phyloP scores from a whole-genome alignment of 345 rosid species.

The Gynandropsis gynandra region DNA sequence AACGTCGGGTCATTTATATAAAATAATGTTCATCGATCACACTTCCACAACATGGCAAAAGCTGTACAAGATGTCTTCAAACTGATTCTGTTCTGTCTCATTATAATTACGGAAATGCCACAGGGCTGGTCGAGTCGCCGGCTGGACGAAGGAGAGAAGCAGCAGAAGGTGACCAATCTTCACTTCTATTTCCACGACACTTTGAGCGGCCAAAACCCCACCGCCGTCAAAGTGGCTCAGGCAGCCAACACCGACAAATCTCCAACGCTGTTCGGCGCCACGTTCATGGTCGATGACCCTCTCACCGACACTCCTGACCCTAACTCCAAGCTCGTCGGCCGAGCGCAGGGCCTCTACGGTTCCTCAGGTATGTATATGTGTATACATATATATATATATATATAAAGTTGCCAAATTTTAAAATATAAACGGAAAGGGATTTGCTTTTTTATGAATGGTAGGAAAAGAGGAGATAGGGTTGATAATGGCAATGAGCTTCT shows the following conservation, averaged over 20 bases:
- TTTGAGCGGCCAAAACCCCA: constrained; percentile 45
- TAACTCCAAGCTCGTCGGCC: constrained; percentile 54
- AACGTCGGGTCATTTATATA: no score
- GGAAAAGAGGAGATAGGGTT: constrained; percentile 37
- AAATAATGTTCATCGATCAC: no score
- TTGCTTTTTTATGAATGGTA: constrained; percentile 19
- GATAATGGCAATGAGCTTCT: constrained; percentile 44
- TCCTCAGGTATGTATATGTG: constrained; percentile 22
- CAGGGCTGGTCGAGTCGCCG: constrained; percentile 31
- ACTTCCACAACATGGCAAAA: no score
- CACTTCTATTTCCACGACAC: constrained; percentile 71
- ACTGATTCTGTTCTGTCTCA: constrained; percentile 2
- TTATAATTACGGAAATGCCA: constrained; percentile 14
- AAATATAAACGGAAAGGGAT: no score
- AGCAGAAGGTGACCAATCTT: constrained; percentile 42
- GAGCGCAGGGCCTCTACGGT: constrained; percentile 59
- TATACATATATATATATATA: no score
- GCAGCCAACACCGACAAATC: constrained; percentile 34
- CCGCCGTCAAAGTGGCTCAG: constrained; percentile 44
- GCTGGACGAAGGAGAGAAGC: constrained; percentile 14
- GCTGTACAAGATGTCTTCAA: constrained; percentile 7
- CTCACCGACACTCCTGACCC: constrained; percentile 48
- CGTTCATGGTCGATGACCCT: constrained; percentile 49
- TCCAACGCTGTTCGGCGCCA: constrained; percentile 39
- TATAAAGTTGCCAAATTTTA: no score